These are phyloP conservation scores for Xerocomellus intermedius DNA, from an alignment of 768 basidiomycete genomes.

Conservation along the genomic window DNA sequence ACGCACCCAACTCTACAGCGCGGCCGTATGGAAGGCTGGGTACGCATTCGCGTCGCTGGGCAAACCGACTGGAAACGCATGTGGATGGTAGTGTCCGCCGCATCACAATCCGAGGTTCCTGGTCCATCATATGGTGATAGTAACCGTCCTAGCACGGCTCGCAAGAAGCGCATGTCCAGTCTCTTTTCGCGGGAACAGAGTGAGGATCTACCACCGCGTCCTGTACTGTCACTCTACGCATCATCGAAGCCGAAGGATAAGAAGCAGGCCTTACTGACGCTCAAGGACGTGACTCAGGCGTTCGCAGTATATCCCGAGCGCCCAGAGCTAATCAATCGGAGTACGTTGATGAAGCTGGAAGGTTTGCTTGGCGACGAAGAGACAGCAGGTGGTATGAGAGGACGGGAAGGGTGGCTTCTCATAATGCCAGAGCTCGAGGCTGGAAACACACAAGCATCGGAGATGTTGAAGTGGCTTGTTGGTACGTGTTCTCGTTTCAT, in stretches of 20 bases:
- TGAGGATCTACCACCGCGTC: slow-evolving; percentile 35
- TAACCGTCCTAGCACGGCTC: slow-evolving; percentile 24
- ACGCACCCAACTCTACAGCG: slow-evolving; percentile 62
- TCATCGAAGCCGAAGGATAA: slow-evolving; percentile 71
- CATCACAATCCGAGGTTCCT: slow-evolving; percentile 29
- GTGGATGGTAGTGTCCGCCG: slow-evolving; percentile 74
- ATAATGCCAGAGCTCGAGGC: slow-evolving; percentile 86
- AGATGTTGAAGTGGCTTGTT: slow-evolving; percentile 90
- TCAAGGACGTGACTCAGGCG: slow-evolving; percentile 73
- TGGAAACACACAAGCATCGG: slow-evolving; percentile 59
- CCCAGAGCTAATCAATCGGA: slow-evolving; percentile 85
- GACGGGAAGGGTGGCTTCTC: slow-evolving; percentile 80
- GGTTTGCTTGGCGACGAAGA: slow-evolving; percentile 79
- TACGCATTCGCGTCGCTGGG: slow-evolving; percentile 88
- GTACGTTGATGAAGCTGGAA: slow-evolving; percentile 91
- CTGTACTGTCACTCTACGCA: slow-evolving; percentile 56
- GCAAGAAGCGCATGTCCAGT: slow-evolving; percentile 55
- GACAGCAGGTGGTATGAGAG: slow-evolving; percentile 63
- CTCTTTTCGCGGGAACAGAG: slow-evolving; percentile 58
- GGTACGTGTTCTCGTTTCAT: slow-evolving; percentile 46
- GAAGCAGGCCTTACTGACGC: slow-evolving; percentile 68
- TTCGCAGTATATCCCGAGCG: slow-evolving; percentile 96
- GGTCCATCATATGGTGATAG: slow-evolving; percentile 28
- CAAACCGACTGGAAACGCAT: slow-evolving; percentile 95
- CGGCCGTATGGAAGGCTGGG: slow-evolving; percentile 88